Evolutionary conservation across 2,329 filamentous ascomycete genomes (phyloP), one percentile per base, ranked within the genome.

Genomic region (Dactylonectria estremocensis): DNA sequence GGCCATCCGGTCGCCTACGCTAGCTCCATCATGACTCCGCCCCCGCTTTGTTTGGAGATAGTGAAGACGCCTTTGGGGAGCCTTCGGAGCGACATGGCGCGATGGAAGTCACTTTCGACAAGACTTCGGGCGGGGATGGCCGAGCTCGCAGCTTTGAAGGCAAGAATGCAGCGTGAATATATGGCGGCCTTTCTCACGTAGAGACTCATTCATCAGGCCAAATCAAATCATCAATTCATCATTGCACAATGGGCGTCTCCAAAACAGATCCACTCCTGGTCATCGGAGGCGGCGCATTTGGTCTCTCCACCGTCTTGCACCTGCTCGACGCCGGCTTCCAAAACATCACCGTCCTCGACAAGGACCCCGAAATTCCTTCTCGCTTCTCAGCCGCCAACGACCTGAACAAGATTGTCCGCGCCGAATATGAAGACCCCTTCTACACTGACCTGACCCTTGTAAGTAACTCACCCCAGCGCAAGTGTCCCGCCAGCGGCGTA

Each of bases 331-430:
- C 80, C 0, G 85, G 85, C 1, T 86, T 84, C 67, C 82, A 73
- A 0, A 77, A 85, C 62, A 81, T 88, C 54, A 84, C 84, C 4
- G 82, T 88, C 8, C 80, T 85, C 14, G 86, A 88, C 20, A 78
- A 78, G 53, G 78, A 77, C 13, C 73, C 76, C 6, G 61, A 72
- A 9, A 70, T 78, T 1, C 87, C 87, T 1, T 85, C 86, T 4
- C 65, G 66, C 1, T 80, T 78, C 72, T 89, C 89, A 0, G 89
- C 88, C 0, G 88, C 84, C 20, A 88, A 89, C 66, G 88, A 91
- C 69, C 74, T 90, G 28, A 91, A 90, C 75, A 91, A 91, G 76
- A 90, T 90, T 62, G 81, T 90, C 40, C 83, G 88, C 2, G 87
- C 85, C 5, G 87, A 90, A 69, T 90, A 90, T 65, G 86, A 88